These are phyloP conservation scores for Fusarium burgessii DNA, from an alignment of 2,329 filamentous ascomycete species.

Conservation along the genomic window DNA sequence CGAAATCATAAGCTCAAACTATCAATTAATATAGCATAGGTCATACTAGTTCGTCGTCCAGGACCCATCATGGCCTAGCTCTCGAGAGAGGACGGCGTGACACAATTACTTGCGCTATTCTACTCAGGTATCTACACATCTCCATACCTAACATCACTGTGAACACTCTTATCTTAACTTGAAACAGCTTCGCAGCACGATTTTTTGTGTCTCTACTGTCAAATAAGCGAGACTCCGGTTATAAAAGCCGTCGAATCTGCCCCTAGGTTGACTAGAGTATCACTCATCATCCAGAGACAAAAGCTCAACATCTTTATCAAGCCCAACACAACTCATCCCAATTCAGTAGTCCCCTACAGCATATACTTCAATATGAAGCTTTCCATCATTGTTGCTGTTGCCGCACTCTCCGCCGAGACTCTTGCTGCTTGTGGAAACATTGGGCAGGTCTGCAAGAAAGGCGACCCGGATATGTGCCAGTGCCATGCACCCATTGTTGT, in stretches of 20 bases:
- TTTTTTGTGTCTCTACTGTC: no score
- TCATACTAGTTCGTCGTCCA: no score
- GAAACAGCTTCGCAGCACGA: background rate
- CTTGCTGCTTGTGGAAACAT: background rate
- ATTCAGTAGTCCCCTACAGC: fast-evolving
- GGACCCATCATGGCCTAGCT: no score
- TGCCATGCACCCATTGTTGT: background rate
- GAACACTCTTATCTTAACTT: background rate
- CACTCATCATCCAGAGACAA: background rate
- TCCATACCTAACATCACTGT: background rate
- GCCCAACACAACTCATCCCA: background rate
- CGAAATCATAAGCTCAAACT: no score
- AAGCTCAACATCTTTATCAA: background rate
- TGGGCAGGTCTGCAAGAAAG: background rate
- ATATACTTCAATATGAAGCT: background rate
- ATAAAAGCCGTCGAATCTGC: background rate
- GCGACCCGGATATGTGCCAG: background rate
- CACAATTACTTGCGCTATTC: background rate
- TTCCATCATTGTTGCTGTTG: background rate
- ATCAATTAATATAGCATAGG: no score
- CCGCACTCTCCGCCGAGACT: background rate
- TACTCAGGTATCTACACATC: background rate
- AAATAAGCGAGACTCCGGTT: background rate
- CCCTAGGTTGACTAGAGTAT: background rate
- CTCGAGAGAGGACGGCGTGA: no score